Evolutionary conservation across 768 basidiomycete species (phyloP).

Genomic region (Agaricus bisporus): DNA sequence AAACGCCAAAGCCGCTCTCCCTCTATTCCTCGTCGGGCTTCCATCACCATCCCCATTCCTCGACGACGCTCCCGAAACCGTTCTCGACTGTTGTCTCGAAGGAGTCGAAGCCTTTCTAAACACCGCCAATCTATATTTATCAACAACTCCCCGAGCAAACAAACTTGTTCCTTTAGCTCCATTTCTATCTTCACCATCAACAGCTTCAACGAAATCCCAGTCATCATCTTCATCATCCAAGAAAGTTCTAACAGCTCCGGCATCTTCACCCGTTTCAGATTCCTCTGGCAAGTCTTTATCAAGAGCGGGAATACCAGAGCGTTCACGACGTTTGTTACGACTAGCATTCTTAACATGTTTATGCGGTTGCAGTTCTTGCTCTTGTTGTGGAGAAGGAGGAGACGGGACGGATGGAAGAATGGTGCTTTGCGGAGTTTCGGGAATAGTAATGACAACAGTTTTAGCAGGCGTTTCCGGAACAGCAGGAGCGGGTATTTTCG

Average conservation of each 20-base stretch:
- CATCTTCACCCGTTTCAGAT: slow-evolving; percentile 46
- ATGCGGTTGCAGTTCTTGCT: slow-evolving; percentile 9
- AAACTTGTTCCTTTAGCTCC: slow-evolving; percentile 75
- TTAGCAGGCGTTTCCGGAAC: background rate
- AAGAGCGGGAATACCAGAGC: slow-evolving; percentile 77
- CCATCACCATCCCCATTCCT: slow-evolving; percentile 36
- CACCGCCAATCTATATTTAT: slow-evolving; percentile 78
- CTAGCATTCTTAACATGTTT: slow-evolving; percentile 18
- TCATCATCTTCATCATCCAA: slow-evolving; percentile 72
- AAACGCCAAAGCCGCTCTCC: slow-evolving; percentile 59
- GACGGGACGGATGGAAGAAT: background rate
- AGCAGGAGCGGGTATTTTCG: slow-evolving; percentile 16
- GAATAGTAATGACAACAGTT: no score
- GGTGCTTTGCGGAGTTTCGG: slow-evolving; percentile 6
- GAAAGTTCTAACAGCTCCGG: slow-evolving; percentile 27
- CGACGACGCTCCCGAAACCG: slow-evolving; percentile 52
- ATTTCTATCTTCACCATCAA: slow-evolving; percentile 77
- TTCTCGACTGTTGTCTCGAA: slow-evolving; percentile 26
- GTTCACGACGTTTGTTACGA: slow-evolving; percentile 55
- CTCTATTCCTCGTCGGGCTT: slow-evolving; percentile 56
- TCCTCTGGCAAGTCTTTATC: slow-evolving; percentile 50
- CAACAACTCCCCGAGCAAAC: slow-evolving; percentile 88
- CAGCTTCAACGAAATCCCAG: slow-evolving; percentile 87
- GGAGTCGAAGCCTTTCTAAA: slow-evolving; percentile 81
- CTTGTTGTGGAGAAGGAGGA: no score